Evolutionary conservation across 202 grass and related monocot species (phyloP).

Genomic region (Brachypodium distachyon): DNA sequence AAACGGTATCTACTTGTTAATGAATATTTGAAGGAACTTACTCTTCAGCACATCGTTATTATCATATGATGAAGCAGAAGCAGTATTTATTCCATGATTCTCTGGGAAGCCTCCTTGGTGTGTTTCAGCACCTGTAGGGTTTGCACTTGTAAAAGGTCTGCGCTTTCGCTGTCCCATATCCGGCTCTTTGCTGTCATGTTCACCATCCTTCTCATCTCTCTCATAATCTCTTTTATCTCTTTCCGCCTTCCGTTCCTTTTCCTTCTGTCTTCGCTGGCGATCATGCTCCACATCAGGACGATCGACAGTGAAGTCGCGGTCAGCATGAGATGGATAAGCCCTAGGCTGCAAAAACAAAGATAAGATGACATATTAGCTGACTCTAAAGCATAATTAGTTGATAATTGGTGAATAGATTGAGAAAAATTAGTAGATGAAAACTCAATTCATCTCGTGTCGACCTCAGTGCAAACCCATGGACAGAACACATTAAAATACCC

Average conservation of each 20-base stretch:
- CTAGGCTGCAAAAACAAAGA: constrained; percentile 42
- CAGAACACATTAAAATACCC: not conserved
- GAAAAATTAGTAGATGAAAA: not conserved
- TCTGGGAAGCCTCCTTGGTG: constrained; percentile 51
- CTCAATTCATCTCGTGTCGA: not conserved
- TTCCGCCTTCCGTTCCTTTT: constrained; percentile 86
- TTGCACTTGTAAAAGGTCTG: constrained; percentile 45
- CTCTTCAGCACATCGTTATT: constrained; percentile 91
- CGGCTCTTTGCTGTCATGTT: constrained; percentile 66
- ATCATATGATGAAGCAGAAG: constrained; percentile 70
- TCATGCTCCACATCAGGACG: constrained; percentile 84
- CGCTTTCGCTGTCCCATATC: constrained; percentile 48
- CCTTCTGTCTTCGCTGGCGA: constrained; percentile 64
- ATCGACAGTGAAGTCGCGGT: constrained; percentile 80
- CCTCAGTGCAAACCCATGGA: not conserved
- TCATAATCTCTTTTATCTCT: constrained; percentile 75
- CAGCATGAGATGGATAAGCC: constrained; percentile 43
- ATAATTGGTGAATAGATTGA: not conserved
- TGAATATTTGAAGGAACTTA: constrained; percentile 35
- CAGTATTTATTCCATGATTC: constrained; percentile 43
- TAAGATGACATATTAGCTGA: constrained; percentile 1
- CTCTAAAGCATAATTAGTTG: not conserved
- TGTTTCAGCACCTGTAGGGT: constrained; percentile 36
- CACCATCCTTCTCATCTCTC: constrained; percentile 76
- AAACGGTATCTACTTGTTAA: not conserved